Evolutionary conservation across 179 eudicot species (phyloP), one percentile per base, ranked within the genome.

Genomic region (Camellia oleifera): DNA sequence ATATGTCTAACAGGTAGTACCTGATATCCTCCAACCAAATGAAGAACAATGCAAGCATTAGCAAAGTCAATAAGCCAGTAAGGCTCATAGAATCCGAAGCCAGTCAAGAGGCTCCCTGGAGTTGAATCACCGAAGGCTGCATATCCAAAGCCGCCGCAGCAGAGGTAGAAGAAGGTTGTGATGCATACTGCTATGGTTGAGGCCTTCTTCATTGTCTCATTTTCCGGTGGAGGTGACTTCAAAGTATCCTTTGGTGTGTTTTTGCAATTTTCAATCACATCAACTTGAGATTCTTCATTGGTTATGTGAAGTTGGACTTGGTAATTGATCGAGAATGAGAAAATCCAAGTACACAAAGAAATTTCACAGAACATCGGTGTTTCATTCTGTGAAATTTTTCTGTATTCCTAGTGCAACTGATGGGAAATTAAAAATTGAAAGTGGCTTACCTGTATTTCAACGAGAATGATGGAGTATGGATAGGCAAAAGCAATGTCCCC

Each of bases 21-120:
- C 87, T 85, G 87, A 74, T 85, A 85, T 56, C 85, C 87, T 67
- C 87, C 87, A 63, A 85, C 79, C 20, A 85, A 75, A 64, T 85
- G 87, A 65, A 85, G 77, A 79, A 85, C 65, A 17, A 85, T 69
- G 66, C 87, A 85, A 15, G 76, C 87, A 66, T 85, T 84, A 32
- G 87, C 87, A 63, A 84, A 69, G 67, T 84, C 82, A 44, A 84
- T 79, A 45, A 84, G 87, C 83, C 82, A 81, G n/a, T 76, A 85
- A 2, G 87, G 87, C 67, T 85, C 87, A 9, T 85, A 85, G 75
- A 85, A 85, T 67, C 87, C 84, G 26, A 84, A 82, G 18, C 87
- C 87, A 0, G 85, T 85, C 77, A 85, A 80, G 65, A 85, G 78
- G 65, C 82, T 85, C 40, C 87, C 85, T 0, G 87, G 87, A 3